Base-by-base conservation (phyloP, 2,329 filamentous ascomycete genomes). In the Alternaria sp. region DNA sequence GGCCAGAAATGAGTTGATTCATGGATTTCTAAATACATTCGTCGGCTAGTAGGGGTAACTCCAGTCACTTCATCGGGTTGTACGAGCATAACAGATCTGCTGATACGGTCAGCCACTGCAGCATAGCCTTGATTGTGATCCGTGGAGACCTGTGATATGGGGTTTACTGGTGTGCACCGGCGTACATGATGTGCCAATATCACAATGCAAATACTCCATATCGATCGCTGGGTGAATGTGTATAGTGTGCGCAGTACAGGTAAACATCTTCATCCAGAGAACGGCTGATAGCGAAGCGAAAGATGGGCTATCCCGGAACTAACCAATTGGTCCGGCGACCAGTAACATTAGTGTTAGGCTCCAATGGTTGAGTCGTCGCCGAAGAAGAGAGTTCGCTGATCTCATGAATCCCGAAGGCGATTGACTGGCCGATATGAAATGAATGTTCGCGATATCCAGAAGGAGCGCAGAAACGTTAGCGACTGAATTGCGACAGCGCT, bases 1-100 rank as follows among this genome's bases (percentile, higher is more conserved):
- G 30, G 2, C 33, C 9, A 2, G 30, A 0, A 15, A 5, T 9
- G 30, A n/a, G 6, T 15, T 37, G 0, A 4, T 37, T 2, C 14
- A n/a, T 37, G 4, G 6, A n/a, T 37, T 8, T 9, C 4, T 37
- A 3, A 37, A 2, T n/a, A 9, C 15, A 5, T 37, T 2, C 33
- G 15, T 5, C 33, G 33, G 33, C 7, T 9, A 37, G 7, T 37
- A 3, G 4, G 7, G n/a, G 7, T 37, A 2, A 9, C 0, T 37
- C 0, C 14, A 9, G 7, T 37, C 0, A 3, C 4, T 9, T n/a
- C 2, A 9, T 37, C 8, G 33, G 15, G 7, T 37, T 37, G 33
- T 37, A 37, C 33, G 33, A 37, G 33, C 33, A n/a, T 37, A n/a
- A 2, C 33, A 37, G 33, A 37, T 37, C 33, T 37, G 33, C 33